Base-by-base conservation (phyloP, 2,329 filamentous ascomycete species). In the Epichloe gansuensis region DNA sequence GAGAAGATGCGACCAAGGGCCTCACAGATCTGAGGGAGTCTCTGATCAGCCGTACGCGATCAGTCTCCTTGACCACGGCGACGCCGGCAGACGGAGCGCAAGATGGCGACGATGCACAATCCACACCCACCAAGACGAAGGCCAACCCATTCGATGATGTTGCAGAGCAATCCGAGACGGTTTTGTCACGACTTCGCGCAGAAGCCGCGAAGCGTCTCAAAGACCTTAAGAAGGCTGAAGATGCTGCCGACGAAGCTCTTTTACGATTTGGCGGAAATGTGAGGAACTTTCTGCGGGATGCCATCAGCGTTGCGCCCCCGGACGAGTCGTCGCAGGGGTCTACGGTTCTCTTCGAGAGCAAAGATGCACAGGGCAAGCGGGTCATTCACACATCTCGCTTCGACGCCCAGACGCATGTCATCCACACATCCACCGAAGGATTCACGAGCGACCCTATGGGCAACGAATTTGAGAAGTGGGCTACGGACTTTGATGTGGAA, bases 331-430 rank as follows among this genome's bases (percentile, higher is more conserved):
- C 71, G 47, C 67, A 80, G 59, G 72, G 73, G n/a, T 75, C 66
- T 59, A 75, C 85, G 48, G 81, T 95, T 35, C 75, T 96, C 4
- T 98, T 97, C 62, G 93, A 97, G 72, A 95, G 88, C 64, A 95
- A 91, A 67, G 91, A 96, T 68, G 82, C 86, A 5, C 80, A 82
- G 48, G 91, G 91, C 28, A 96, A 93, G 75, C 80, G 93, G 52
- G 89, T 97, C 15, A 95, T 97, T 58, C 93, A 98, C 67, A 88
- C 89, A 1, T 95, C 90, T 50, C 80, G 93, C 56, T 91, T 96
- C 65, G 93, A 98, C 63, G 93, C 93, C 1, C 93, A 97, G 69
- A 74, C 98, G 56, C 91, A 98, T 65, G 90, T 95, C 37, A 91
- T 98, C 55, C 93, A 98, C 68, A 91, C 88, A 4, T 86, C 83